Evolutionary conservation across 495 filamentous ascomycete species (phyloP).

Genomic region (Penicillium bialowiezense): DNA sequence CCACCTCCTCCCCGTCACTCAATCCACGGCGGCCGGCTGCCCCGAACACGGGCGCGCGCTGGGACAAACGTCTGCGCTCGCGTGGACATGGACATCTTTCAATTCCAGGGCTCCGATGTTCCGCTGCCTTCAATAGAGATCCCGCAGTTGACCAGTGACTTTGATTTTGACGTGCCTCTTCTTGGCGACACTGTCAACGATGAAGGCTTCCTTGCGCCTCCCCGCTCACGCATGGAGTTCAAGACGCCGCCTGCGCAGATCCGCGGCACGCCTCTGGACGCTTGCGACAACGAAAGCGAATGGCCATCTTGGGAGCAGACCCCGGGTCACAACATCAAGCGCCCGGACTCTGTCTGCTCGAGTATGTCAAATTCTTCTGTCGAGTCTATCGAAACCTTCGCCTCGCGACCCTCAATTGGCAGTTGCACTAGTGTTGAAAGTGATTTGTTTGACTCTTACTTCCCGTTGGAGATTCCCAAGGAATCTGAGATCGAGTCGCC

Average conservation of each 20-base stretch:
- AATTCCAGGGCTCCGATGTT: constrained; percentile 38
- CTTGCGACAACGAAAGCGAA: constrained; percentile 18
- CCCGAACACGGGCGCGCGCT: constrained; percentile 43
- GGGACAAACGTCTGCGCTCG: constrained; percentile 42
- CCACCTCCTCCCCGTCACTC: constrained; percentile 51
- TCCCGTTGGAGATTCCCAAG: constrained; percentile 38
- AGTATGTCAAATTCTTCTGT: constrained; percentile 66
- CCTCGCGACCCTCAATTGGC: constrained; percentile 61
- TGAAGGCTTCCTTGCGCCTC: constrained; percentile 48
- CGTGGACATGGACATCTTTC: constrained; percentile 31
- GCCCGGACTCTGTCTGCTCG: constrained; percentile 59
- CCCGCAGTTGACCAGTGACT: constrained; percentile 28
- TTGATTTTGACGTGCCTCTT: constrained; percentile 19
- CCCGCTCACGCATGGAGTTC: constrained; percentile 51
- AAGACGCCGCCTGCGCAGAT: constrained; percentile 63
- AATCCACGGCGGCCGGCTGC: constrained; percentile 46
- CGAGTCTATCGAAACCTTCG: constrained; percentile 63
- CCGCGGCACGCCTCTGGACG: constrained; percentile 34
- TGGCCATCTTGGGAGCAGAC: constrained; percentile 36
- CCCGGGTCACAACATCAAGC: constrained; percentile 40
- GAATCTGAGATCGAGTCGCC: constrained; percentile 36
- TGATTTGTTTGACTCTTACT: constrained; percentile 57
- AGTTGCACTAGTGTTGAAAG: constrained; percentile 69
- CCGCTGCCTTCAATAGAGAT: constrained; percentile 62
- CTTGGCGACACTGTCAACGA: constrained; percentile 25